These are phyloP conservation scores for Pleurotus platypus DNA, from an alignment of 768 basidiomycete species.

Conservation along the genomic window DNA sequence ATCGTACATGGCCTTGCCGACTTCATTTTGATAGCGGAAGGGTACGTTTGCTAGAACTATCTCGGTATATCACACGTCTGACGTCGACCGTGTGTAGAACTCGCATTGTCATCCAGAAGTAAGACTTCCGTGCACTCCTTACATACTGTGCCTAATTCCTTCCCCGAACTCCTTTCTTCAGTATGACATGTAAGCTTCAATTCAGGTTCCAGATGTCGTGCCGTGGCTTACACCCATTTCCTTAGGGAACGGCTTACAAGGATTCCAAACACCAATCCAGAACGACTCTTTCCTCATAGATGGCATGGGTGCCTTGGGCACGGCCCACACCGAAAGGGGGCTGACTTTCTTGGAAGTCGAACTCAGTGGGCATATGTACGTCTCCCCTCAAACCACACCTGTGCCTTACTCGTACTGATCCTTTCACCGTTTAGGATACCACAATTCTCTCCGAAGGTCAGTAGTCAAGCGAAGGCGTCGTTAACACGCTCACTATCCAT, in stretches of 20 bases:
- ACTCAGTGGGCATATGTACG: slow-evolving; percentile 71
- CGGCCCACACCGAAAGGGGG: slow-evolving; percentile 61
- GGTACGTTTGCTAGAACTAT: slow-evolving; percentile 34
- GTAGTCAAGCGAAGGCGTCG: slow-evolving; percentile 14
- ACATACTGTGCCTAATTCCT: neutral
- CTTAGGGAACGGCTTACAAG: slow-evolving; percentile 60
- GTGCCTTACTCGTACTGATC: neutral
- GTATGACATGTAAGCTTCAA: slow-evolving; percentile 37
- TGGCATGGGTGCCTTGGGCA: slow-evolving; percentile 66
- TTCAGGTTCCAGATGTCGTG: neutral
- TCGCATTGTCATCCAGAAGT: slow-evolving; percentile 66
- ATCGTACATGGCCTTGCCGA: slow-evolving; percentile 74
- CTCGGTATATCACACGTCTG: no score
- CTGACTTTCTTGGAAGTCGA: slow-evolving; percentile 65
- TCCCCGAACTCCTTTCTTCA: slow-evolving; percentile 10
- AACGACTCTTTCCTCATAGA: slow-evolving; percentile 70
- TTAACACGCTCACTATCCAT: slow-evolving; percentile 6
- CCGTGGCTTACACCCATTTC: neutral
- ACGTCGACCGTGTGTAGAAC: slow-evolving; percentile 28
- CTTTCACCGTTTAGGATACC: slow-evolving; percentile 44
- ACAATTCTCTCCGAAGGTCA: slow-evolving; percentile 59
- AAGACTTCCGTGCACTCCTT: slow-evolving; percentile 14
- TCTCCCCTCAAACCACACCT: slow-evolving; percentile 3
- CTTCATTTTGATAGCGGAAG: slow-evolving; percentile 71
- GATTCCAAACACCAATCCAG: slow-evolving; percentile 67